Conservation (phyloP, 805 yeast genomes). For the Lachancea sp. region DNA sequence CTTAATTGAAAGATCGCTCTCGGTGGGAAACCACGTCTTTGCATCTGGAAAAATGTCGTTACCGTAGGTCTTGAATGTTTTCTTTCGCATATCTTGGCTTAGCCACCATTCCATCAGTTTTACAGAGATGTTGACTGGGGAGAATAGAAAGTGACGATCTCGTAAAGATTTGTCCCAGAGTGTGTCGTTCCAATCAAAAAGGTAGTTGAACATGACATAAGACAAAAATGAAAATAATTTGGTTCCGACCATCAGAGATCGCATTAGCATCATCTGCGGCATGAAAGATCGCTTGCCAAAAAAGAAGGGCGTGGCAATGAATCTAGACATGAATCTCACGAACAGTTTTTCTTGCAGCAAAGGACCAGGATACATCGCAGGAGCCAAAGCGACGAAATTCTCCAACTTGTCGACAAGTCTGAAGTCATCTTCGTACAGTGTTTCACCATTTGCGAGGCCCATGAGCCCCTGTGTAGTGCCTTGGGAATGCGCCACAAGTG, state of each 20-base stretch:
- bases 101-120: constrained; percentile 93
- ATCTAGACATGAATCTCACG: constrained; percentile 52
- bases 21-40: constrained; percentile 46
- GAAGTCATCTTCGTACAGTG: constrained; percentile 29
- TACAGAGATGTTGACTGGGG: constrained; percentile 77
- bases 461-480: constrained; percentile 85
- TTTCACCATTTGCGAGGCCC: constrained; percentile 47
- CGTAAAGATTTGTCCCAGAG: constrained; percentile 67
- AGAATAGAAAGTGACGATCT: constrained; percentile 72
- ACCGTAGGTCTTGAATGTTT: constrained; percentile 37
- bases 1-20: constrained; percentile 10
- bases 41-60: constrained; percentile 45
- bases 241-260: constrained; percentile 43
- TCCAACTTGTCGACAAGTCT: constrained; percentile 49
- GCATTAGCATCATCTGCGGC: constrained; percentile 61
- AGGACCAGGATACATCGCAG: constrained; percentile 86
- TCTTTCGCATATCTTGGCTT: constrained; percentile 35
- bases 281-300: constrained; percentile 78
- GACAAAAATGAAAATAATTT: constrained; percentile 58
- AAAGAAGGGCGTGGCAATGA: constrained; percentile 43
- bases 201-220: constrained; percentile 76
- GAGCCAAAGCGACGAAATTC: constrained; percentile 72
- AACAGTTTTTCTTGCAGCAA: constrained; percentile 57
- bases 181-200: constrained; percentile 81
- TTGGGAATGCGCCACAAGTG: constrained; percentile 81